Evolutionary conservation across 129 eudicot species (phyloP).

Genomic region (Artemisia tridentata): DNA sequence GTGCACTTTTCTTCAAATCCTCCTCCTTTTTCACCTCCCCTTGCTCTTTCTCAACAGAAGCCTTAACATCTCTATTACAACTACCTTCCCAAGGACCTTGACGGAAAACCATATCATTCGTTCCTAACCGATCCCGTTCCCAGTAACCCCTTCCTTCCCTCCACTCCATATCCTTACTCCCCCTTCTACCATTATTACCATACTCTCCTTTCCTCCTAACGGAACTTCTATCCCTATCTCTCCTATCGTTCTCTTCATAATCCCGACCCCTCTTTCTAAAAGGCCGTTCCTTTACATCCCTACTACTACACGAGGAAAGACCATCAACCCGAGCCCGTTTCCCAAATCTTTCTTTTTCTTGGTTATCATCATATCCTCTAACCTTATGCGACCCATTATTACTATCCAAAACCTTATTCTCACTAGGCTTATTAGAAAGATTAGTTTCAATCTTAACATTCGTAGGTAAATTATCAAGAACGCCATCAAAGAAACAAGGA

Average conservation of each 20-base stretch:
- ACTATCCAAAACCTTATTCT: neutral
- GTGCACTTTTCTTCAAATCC: constrained; percentile 46
- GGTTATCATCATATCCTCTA: constrained; percentile 6
- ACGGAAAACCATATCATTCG: constrained; percentile 69
- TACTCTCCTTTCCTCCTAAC: constrained; percentile 53
- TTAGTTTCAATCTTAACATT: constrained; percentile 19
- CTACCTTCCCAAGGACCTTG: constrained; percentile 75
- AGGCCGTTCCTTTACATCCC: constrained; percentile 36
- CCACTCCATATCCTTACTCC: constrained; percentile 54
- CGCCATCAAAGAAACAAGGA: constrained; percentile 68
- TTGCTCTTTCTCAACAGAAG: constrained; percentile 37
- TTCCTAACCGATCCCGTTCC: constrained; percentile 75
- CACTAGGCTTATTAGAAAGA: neutral
- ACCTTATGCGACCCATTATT: neutral
- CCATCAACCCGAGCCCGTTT: constrained; percentile 48
- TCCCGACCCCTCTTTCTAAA: constrained; percentile 63
- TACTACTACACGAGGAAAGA: constrained; percentile 11
- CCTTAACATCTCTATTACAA: constrained; percentile 43
- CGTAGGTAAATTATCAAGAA: constrained; percentile 55
- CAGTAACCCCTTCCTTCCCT: constrained; percentile 85
- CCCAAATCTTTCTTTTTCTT: constrained; percentile 39
- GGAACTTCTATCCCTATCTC: constrained; percentile 41
- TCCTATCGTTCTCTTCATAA: constrained; percentile 49
- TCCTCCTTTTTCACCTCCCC: constrained; percentile 44
- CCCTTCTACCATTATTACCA: constrained; percentile 49